A percentile compares a stretch with the other conserved stretches of the same genome.
Conservation (phyloP, 768 basidiomycete species). For the Punctularia strigosozonata region DNA sequence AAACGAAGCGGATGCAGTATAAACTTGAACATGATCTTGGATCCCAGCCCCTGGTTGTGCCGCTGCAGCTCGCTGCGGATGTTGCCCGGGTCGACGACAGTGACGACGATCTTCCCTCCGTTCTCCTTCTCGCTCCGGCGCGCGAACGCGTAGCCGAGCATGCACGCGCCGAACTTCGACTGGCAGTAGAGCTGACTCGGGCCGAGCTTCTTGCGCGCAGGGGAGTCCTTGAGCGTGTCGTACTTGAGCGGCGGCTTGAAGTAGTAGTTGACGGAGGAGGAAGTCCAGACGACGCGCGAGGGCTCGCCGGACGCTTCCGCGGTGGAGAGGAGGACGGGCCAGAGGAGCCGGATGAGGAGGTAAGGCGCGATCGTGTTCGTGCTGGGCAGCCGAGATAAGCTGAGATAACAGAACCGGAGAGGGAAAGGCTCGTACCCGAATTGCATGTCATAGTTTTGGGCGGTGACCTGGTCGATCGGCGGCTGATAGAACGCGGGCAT, state of each 20-base stretch:
- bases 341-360: constrained; percentile 5
- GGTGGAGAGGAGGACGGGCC: constrained; percentile 2
- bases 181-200: neutral
- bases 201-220: constrained; percentile 1
- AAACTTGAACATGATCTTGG: too few species aligned
- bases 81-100: neutral
- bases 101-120: neutral
- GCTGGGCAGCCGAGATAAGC: too few species aligned
- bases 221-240: constrained; percentile 7
- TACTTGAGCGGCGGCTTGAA: constrained; percentile 6
- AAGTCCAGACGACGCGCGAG: constrained; percentile 1
- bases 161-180: neutral
- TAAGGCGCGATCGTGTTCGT: constrained; percentile 6
- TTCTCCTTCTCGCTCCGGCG: constrained; percentile 28
- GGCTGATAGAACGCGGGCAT: constrained; percentile 13
- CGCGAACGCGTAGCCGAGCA: constrained; percentile 26
- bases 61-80: constrained; percentile 5
- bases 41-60: constrained; percentile 3
- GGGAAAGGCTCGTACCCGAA: constrained; percentile 30
- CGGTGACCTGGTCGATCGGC: constrained; percentile 9
- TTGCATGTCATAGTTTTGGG: constrained; percentile 11
- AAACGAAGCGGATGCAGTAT: neutral
- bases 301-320: neutral
- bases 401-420: too few species aligned
- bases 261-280: constrained; percentile 1